These are phyloP conservation scores for Brassica rapa DNA, from an alignment of 345 rosid genomes.

Conservation along the genomic window DNA sequence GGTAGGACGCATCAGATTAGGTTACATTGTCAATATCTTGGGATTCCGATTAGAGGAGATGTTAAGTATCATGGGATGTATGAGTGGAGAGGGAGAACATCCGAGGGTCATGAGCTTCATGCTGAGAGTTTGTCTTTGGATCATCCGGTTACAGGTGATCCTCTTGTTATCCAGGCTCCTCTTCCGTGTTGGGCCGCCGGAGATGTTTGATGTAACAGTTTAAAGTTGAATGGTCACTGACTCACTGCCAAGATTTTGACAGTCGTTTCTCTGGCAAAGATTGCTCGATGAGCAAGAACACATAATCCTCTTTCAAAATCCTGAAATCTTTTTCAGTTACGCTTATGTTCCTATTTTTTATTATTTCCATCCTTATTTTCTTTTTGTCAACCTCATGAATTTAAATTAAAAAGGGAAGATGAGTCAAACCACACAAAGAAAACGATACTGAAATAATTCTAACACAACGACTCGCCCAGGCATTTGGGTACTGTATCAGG, in stretches of 20 bases:
- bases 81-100: slow-evolving; percentile 64
- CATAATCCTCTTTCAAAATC: neutral
- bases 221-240: neutral
- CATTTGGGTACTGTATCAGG: no score
- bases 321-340: neutral
- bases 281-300: neutral
- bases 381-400: neutral
- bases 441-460: neutral
- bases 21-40: slow-evolving; percentile 86
- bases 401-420: no score
- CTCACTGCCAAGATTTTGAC: neutral
- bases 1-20: slow-evolving; percentile 96
- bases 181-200: slow-evolving; percentile 62
- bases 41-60: slow-evolving; percentile 78
- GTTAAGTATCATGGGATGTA: slow-evolving; percentile 82
- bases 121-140: slow-evolving; percentile 80
- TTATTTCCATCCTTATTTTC: neutral
- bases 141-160: slow-evolving; percentile 64
- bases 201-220: neutral
- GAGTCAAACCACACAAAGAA: no score
- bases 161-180: slow-evolving; percentile 55
- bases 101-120: slow-evolving; percentile 74
- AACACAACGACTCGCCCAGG: no score
- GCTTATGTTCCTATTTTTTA: neutral
- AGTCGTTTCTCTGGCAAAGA: neutral